These are phyloP conservation scores for Castanea crenata DNA, from an alignment of 306 rosid genomes.

Conservation along the genomic window DNA sequence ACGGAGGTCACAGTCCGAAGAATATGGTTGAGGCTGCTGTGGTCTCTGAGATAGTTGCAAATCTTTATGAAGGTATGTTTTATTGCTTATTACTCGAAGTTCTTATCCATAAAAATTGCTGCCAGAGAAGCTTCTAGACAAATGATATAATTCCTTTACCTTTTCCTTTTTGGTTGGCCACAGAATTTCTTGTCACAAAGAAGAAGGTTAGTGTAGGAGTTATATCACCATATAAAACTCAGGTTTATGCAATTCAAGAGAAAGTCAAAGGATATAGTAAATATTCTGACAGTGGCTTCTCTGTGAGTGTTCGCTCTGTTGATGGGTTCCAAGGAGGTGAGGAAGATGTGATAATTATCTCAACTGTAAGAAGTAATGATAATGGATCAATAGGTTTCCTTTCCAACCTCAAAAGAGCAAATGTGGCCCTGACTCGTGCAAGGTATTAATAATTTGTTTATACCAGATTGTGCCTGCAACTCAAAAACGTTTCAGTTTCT, in stretches of 20 bases:
- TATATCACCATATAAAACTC: slow-evolving; percentile 64
- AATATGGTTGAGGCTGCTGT: slow-evolving; percentile 51
- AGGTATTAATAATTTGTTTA: slow-evolving; percentile 29
- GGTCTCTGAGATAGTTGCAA: slow-evolving; percentile 37
- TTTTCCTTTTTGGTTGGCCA: not conserved
- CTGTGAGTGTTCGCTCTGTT: slow-evolving; percentile 49
- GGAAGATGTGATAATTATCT: slow-evolving; percentile 51
- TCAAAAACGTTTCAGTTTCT: not conserved
- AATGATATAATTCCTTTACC: not conserved
- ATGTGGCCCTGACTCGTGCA: slow-evolving; percentile 63
- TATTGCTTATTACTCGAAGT: not conserved
- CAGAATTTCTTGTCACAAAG: slow-evolving; percentile 31
- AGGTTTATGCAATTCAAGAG: slow-evolving; percentile 47
- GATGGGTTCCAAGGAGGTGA: slow-evolving; percentile 80
- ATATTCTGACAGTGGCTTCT: slow-evolving; percentile 20
- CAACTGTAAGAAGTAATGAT: slow-evolving; percentile 41
- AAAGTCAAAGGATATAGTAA: slow-evolving; percentile 23
- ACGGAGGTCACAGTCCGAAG: slow-evolving; percentile 18
- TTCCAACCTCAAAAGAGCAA: slow-evolving; percentile 46
- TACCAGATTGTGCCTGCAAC: not conserved
- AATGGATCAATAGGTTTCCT: slow-evolving; percentile 52
- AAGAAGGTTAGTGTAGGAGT: slow-evolving; percentile 59
- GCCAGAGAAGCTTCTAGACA: not conserved
- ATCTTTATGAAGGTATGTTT: slow-evolving; percentile 43
- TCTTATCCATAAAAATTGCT: not conserved